Base-by-base conservation (phyloP, 208 protist genomes). In the Tritrichomonas musculus region DNA sequence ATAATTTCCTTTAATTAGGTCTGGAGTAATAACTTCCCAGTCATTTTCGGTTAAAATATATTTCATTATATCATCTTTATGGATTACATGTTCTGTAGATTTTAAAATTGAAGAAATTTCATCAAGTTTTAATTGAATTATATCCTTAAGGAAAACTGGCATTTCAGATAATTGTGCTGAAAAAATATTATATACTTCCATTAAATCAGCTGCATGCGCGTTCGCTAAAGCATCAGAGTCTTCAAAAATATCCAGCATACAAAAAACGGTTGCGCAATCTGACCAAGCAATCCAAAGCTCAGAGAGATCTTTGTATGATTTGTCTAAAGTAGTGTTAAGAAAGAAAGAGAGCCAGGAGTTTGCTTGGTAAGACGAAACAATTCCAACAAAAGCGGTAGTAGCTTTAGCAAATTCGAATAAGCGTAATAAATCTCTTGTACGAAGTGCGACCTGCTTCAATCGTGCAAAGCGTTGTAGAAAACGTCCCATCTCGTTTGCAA, bases 351-450 rank as follows among this genome's bases (percentile, higher is more conserved):
- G 47, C 77, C 77, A 88, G 27, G 33, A 44, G 4, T 88, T 17
- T 27, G 44, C 27, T n/a, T 53, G 41, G 57, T 88, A 88, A 57
- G 25, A 13, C 5, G 41, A 88, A 36, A 88, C 39, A 22, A 88
- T 88, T 39, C 77, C 77, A 9, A 88, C 41, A 60, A 88, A 88
- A 22, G 77, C 77, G 1, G 77, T 33, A 5, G 41, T 53, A 22
- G 41, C 44, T 39, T 88, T 88, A 4, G 57, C 53, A 88, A 88
- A 88, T 88, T 88, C 77, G n/a, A 88, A 88, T 39, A 88, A 39
- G 47, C 53, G 53, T 17, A 60, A 22, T 60, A 60, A 22, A 22
- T 60, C 53, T 60, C 53, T 5, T 60, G 53, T 60, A 22, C 17
- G 5, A 17, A 60, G 53, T 17, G 53, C 17, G 11, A 17, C 11